These are phyloP conservation scores for Filosporella fistucella DNA, from an alignment of 495 filamentous ascomycete species.

Conservation along the genomic window DNA sequence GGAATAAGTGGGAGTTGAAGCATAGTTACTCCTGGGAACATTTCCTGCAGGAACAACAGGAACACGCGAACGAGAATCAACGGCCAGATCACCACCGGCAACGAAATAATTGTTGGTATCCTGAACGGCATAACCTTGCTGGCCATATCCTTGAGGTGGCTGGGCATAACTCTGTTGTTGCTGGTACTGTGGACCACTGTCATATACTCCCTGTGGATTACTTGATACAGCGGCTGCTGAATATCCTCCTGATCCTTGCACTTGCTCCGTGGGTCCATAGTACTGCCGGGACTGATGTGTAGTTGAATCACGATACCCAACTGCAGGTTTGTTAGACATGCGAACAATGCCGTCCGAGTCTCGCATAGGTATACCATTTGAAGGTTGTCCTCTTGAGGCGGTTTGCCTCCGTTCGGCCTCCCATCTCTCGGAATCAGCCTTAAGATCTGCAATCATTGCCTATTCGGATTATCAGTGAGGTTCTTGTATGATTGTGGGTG, in stretches of 20 bases:
- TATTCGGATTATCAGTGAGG: slow-evolving; percentile 28
- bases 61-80: slow-evolving; percentile 7
- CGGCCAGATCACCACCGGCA: slow-evolving; percentile 11
- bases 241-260: neutral
- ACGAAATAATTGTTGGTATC: slow-evolving; percentile 16
- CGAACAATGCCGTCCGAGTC: slow-evolving; percentile 46
- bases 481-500: slow-evolving; percentile 10
- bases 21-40: slow-evolving; percentile 13
- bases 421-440: slow-evolving; percentile 77
- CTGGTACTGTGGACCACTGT: slow-evolving; percentile 11
- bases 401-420: slow-evolving; percentile 59
- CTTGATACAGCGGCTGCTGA: neutral
- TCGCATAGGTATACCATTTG: slow-evolving; percentile 55
- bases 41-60: slow-evolving; percentile 10
- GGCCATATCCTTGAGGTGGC: slow-evolving; percentile 17
- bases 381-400: slow-evolving; percentile 38
- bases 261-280: slow-evolving; percentile 33
- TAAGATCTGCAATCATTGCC: slow-evolving; percentile 88
- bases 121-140: slow-evolving; percentile 18
- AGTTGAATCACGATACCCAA: slow-evolving; percentile 42
- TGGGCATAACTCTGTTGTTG: slow-evolving; percentile 13
- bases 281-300: slow-evolving; percentile 47
- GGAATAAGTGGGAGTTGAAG: slow-evolving; percentile 7
- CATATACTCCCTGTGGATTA: slow-evolving; percentile 22
- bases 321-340: slow-evolving; percentile 53